Evolutionary conservation across 805 yeast species (phyloP), one percentile per base, ranked within the genome.

Genomic region (Wickerhamiella vanderwaltii): DNA sequence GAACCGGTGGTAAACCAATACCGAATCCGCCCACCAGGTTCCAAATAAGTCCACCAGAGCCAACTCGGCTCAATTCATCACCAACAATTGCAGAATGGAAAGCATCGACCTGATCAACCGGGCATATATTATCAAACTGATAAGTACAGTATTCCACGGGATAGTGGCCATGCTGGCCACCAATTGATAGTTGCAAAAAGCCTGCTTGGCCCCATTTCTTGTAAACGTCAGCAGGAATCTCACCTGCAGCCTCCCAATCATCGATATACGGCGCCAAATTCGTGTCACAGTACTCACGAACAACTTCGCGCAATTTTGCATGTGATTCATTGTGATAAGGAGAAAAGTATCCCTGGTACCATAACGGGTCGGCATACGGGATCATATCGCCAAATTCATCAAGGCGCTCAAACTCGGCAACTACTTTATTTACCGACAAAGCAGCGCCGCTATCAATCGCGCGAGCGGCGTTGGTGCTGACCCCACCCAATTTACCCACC

Each of bases 341-440:
- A 12, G 67, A 49, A 46, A 56, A 51, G 51, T 57, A 63, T 29
- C 69, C 68, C 52, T 65, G 68, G 51, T 64, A 65, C 69, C 69
- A 64, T 36, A 54, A 45, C 6, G 69, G 68, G 51, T 64, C 69
- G 13, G 60, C 66, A 44, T 54, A 65, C 12, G 69, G 69, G 19
- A 65, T 51, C 51, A 59, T 53, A 39, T 52, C 55, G 34, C 56
- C 56, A 26, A 19, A 46, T 39, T 49, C 49, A 41, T 51, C 54
- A 17, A 52, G 46, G 34, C 44, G 47, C 39, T 36, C 48, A 12
- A 26, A 41, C 41, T 43, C 48, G 30, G 39, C 41, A 12, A 25
- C 19, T 17, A 36, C 25, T 30, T 26, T 15, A 34, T 40, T 39
- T n/a, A 25, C 9, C 9, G 26, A 37, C 35, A 33, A 34, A 9